Base-by-base conservation (phyloP, 257 asterid species). In the Nyctanthes arbortristis region DNA sequence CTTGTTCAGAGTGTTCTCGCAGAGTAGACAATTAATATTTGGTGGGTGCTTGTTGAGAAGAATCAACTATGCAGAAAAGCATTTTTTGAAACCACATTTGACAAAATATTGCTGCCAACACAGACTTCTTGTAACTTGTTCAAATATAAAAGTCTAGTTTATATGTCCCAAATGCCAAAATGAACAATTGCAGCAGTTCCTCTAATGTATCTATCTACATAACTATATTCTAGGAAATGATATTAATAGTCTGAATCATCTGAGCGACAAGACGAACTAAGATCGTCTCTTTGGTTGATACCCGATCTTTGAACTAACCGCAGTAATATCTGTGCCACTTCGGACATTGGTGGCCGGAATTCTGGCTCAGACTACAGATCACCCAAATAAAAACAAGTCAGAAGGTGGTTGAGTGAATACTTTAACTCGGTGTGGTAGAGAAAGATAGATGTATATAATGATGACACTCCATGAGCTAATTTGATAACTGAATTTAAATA, bases 291-390 rank as follows among this genome's bases (percentile, higher is more conserved):
- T 36, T 69, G 78, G 73, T 61, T 71, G 67, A 73, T 47, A 45
- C 45, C 77, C 24, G 84, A 36, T 58, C 80, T 57, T 66, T 84
- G 84, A 37, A 73, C 81, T 54, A 82, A 67, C 25, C 82, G 81
- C 25, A 70, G 77, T 63, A 84, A 66, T n/a, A 84, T 69, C 40
- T 84, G 66, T 29, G 80, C 89, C 69, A 81, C 89, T 74, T 84
- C 85, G 0, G 89, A 84, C 78, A 84, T 79, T 18, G 80, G 76
- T 32, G 87, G 89, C 65, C 89, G 73, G 56, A 75, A 84, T 65
- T 77, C 85, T 29, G 87, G 87, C 75, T 82, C 87, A 37, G 82
- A 5, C 86, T 81, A 35, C 12, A 9, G 16, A 63, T 43, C 54
- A 61, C 16, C 49, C 62, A 66, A 12, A 29, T 7, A 30, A 7